Evolutionary conservation across 768 basidiomycete species (phyloP), one percentile per base, ranked within the genome.

Genomic region (Trametes gibbosa): DNA sequence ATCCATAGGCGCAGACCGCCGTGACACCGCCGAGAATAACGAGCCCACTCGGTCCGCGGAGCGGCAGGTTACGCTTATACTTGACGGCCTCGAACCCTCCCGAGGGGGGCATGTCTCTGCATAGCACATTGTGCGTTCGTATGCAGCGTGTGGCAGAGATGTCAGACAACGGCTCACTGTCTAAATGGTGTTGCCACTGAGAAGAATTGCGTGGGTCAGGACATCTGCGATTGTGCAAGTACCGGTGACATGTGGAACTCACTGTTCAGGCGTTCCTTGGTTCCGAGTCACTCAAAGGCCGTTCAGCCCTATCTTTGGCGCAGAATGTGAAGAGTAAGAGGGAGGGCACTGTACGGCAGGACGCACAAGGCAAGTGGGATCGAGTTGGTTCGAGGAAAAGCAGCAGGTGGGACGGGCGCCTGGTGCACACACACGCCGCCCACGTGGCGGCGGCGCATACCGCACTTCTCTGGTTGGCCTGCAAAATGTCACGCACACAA

Each of bases 21-120:
- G 85, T 84, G 65, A 95, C 90, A n/a, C 85, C 89, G 53, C 85
- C 89, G 63, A 98, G 89, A 68, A 98, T 85, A 63, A 82, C 87
- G 56, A 87, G 78, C 23, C 92, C 94, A 34, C 92, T 84, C 53
- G 92, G 93, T 2, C 92, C 92, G 58, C 90, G 84, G 71, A 92
- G 78, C 46, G 96, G 95, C 47, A 98, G 84, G 75, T 95, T 96
- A 65, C 96, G 90, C 75, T 94, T 95, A 83, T 98, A 99, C 74
- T 88, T 88, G 76, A 99, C 76, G 27, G 88, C 76, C 70, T 92
- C 94, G 75, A 96, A 99, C 2, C 96, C 96, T 62, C 94, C 95
- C 45, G 85, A 66, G 41, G 96, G 96, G 67, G 96, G 96, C 86
- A 99, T 89, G 70, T 99, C 96, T 76, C 95, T 97, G 75, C 58